A percentile compares a stretch with the other conserved stretches of the same genome.
Conservation (phyloP, 345 rosid genomes). For the Luvunga scandens region DNA sequence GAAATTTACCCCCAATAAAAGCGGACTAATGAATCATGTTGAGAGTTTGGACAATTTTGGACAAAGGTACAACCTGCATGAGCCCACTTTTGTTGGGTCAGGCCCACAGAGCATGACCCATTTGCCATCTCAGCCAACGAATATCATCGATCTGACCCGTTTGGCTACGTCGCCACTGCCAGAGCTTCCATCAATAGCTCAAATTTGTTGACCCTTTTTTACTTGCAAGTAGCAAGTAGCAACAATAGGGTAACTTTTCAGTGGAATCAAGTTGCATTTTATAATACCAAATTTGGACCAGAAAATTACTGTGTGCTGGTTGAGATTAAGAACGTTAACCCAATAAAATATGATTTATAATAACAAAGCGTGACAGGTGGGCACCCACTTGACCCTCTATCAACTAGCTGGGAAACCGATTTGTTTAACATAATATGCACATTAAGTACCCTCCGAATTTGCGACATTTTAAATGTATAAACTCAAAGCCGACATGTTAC, state of each 20-base stretch:
- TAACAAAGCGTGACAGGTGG: background rate
- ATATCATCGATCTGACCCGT: no score
- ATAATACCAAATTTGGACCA: background rate
- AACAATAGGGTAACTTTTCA: background rate
- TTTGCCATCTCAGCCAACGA: no score
- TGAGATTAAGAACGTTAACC: background rate
- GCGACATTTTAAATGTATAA: background rate
- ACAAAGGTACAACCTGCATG: no score
- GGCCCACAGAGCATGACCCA: no score
- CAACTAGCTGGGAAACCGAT: background rate
- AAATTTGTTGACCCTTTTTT: no score
- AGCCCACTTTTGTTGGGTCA: no score
- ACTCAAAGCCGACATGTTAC: background rate
- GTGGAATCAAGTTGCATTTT: background rate
- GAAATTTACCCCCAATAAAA: no score
- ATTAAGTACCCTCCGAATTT: background rate
- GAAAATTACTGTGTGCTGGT: background rate
- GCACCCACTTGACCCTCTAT: background rate
- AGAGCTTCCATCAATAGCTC: no score
- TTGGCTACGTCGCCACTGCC: no score
- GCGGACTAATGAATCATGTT: no score
- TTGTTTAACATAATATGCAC: background rate
- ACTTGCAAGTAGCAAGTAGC: no score
- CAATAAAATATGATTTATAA: background rate
- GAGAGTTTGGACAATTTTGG: no score